Conservation (phyloP, 1,284 basidiomycete species). For the Irpex sp. region DNA sequence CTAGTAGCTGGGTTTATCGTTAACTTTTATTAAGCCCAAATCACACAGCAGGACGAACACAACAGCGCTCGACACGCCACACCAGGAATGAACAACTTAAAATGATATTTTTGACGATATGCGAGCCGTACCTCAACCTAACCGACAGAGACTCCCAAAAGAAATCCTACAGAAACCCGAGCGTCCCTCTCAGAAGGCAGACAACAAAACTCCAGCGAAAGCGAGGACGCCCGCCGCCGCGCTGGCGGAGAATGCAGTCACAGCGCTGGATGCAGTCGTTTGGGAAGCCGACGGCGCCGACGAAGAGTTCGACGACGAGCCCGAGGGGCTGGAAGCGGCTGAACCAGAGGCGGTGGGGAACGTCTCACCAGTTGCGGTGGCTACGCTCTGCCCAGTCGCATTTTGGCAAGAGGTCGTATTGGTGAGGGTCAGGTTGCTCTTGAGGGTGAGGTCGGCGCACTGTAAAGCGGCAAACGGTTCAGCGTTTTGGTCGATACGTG, state of each 20-base stretch:
- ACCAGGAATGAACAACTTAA: neutral
- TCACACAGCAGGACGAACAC: neutral
- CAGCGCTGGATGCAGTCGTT: conserved; percentile 18
- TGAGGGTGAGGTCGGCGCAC: conserved; percentile 72
- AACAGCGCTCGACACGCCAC: neutral
- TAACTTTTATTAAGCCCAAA: too few relatives aligned
- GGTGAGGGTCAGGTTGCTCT: conserved; percentile 40
- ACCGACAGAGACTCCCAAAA: too few relatives aligned
- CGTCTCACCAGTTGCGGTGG: conserved; percentile 13
- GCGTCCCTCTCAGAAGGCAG: conserved; percentile 12
- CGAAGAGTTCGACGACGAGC: conserved; percentile 11
- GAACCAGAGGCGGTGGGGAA: neutral
- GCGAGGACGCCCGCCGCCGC: conserved; percentile 21
- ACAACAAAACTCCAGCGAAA: conserved; percentile 16
- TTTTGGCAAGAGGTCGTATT: conserved; percentile 28
- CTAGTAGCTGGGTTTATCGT: too few relatives aligned
- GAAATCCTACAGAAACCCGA: neutral
- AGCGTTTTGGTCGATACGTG: neutral
- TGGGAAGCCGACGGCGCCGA: conserved; percentile 14
- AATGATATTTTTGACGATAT: neutral
- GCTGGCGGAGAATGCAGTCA: conserved; percentile 12
- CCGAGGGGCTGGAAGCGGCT: neutral
- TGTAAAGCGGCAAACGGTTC: conserved; percentile 20
- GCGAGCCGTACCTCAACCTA: neutral
- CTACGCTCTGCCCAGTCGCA: conserved; percentile 20